Percentiles rank a stretch among this genome's conserved stretches.
Evolutionary conservation across 345 rosid genomes (phyloP).

Genomic region (Mallotus nudiflorus): DNA sequence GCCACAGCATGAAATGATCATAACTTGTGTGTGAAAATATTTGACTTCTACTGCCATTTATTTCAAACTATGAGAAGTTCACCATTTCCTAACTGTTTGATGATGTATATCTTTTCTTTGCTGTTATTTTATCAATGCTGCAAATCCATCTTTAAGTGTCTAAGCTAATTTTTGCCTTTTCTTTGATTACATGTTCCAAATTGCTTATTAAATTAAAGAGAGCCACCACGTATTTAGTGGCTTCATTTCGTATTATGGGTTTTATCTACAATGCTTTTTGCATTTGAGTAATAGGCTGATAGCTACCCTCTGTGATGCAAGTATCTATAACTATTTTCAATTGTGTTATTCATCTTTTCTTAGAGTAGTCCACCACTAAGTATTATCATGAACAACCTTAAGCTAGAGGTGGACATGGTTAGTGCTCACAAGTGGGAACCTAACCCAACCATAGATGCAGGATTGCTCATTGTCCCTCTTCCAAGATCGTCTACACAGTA

Average conservation of each 20-base stretch:
- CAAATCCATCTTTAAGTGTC: neutral
- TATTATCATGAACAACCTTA: conserved; percentile 65
- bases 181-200: neutral
- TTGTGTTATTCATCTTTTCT: conserved; percentile 8
- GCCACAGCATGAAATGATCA: conserved; percentile 1
- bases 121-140: neutral
- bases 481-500: no score
- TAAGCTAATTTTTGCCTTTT: neutral
- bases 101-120: neutral
- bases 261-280: neutral
- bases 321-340: conserved; percentile 22
- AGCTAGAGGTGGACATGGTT: conserved; percentile 82
- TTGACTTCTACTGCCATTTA: neutral
- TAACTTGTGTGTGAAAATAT: neutral
- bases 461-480: no score
- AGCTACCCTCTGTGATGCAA: conserved; percentile 36
- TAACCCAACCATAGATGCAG: no score
- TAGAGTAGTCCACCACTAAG: conserved; percentile 15
- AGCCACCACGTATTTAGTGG: neutral
- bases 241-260: neutral
- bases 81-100: neutral
- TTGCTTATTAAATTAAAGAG: neutral
- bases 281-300: conserved; percentile 5
- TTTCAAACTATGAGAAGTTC: neutral
- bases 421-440: conserved; percentile 93